Evolutionary conservation across 2,329 filamentous ascomycete species (phyloP), one percentile per base, ranked within the genome.

Genomic region (Dryadomyces quercivorus): DNA sequence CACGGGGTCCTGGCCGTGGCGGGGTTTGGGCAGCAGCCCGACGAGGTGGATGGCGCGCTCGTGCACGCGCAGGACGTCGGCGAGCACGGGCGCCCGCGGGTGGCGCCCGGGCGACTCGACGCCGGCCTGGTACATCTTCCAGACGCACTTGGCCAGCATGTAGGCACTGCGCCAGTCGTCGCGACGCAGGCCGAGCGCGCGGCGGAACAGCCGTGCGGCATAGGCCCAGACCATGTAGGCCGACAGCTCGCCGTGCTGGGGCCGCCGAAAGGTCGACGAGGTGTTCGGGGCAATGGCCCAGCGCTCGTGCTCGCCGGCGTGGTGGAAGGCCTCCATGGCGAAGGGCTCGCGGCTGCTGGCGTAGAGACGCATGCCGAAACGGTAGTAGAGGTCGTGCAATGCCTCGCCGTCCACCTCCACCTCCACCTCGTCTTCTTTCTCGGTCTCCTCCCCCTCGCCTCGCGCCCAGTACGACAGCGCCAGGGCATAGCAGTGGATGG

Each of bases 401-500:
- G 77, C 13, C 5, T n/a, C 15, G 1, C 26, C 15, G n/a, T 15
- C 20, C 6, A 18, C 9, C 9, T 13, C 20, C 2, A 18, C 18
- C 18, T n/a, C 40, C 8, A 5, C 40, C 40, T 43, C 40, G 42
- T 44, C 42, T 20, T 44, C 18, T 12, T 36, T 18, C 13, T 40
- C 76, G 18, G 72, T 71, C 2, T 72, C 70, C 3, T 59, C 56
- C 5, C 52, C 54, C 1, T 59, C 46, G 9, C 18, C 42, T 7
- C n/a, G 67, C 16, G 78, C 73, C 0, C 77, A 81, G 58, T 81
- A 74, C 0, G 79, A 82, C 15, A 82, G 62, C 0, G 78, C 78
- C 43, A 82, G 70, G 0, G 76, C 80, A 61, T 87, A 88, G 65
- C 88, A 92, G 66, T 95, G 88, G 48, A 95, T 91, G 1, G 88